phyloP scores from a whole-genome alignment of 176 grass and related monocot species.

The Saccharum spontaneum region DNA sequence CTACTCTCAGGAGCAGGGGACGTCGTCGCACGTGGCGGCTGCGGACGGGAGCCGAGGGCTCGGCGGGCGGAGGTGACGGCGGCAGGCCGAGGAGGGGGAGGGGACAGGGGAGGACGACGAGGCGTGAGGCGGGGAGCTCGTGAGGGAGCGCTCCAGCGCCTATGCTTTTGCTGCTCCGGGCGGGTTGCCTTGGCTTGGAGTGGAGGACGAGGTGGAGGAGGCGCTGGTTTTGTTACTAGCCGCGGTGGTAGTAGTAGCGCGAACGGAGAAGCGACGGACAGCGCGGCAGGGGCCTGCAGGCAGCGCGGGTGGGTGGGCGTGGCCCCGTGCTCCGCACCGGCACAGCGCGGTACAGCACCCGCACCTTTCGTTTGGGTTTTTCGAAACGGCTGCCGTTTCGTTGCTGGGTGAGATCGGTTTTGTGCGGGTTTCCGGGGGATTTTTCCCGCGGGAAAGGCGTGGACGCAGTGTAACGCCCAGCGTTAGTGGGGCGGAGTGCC shows the following conservation, averaged over 20 bases:
- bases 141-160: neutral
- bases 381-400: neutral
- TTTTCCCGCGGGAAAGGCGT: neutral
- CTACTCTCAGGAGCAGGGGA: neutral
- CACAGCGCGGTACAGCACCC: neutral
- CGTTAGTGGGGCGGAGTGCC: neutral
- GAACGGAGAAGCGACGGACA: slow-evolving; percentile 17
- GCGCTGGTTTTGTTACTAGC: neutral
- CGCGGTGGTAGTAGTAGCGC: neutral
- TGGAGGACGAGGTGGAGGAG: neutral
- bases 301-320: neutral
- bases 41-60: neutral
- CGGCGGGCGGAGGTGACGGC: neutral
- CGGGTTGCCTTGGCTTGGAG: neutral
- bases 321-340: neutral
- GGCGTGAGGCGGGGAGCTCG: neutral
- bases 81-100: too few species aligned
- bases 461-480: slow-evolving; percentile 12
- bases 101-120: neutral
- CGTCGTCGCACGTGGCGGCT: neutral
- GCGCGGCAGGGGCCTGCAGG: neutral
- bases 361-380: neutral
- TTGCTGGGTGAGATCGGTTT: neutral
- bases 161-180: slow-evolving; percentile 26
- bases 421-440: slow-evolving; percentile 27